Evolutionary conservation across 345 rosid species (phyloP).

Genomic region (Gossypium sturtianum): DNA sequence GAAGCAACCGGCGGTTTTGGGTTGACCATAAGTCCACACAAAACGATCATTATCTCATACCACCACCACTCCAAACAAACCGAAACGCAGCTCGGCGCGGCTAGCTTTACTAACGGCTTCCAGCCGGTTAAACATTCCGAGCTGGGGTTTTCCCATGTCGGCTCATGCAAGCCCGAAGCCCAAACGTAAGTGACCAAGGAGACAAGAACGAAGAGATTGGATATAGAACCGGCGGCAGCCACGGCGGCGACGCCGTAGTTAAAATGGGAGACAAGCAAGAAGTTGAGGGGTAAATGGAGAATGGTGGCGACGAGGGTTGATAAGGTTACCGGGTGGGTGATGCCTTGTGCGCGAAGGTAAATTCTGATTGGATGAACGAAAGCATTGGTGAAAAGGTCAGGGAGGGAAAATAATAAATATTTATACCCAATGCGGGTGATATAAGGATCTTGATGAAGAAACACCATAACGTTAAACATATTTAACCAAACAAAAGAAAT

Average conservation of each 20-base stretch:
- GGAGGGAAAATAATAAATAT: slow-evolving; percentile 66
- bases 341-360: slow-evolving; percentile 95
- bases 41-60: slow-evolving; percentile 86
- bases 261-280: slow-evolving; percentile 49
- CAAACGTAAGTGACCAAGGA: slow-evolving; percentile 47
- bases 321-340: slow-evolving; percentile 74
- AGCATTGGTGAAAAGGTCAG: slow-evolving; percentile 77
- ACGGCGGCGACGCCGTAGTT: slow-evolving; percentile 68
- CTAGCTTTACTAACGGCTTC: slow-evolving; percentile 66
- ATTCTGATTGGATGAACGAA: slow-evolving; percentile 87
- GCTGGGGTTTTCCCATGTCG: slow-evolving; percentile 75
- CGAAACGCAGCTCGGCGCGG: slow-evolving; percentile 90
- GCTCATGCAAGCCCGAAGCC: slow-evolving; percentile 53
- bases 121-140: slow-evolving; percentile 68
- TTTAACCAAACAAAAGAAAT: slow-evolving; percentile 70
- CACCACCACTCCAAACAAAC: slow-evolving; percentile 96
- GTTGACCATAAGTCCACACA: slow-evolving; percentile 61
- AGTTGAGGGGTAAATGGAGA: slow-evolving; percentile 59
- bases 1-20: slow-evolving; percentile 81
- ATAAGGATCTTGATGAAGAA: slow-evolving; percentile 61
- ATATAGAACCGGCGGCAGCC: slow-evolving; percentile 59
- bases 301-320: slow-evolving; percentile 65
- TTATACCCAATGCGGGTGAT: slow-evolving; percentile 63
- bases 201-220: slow-evolving; percentile 50
- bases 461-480: slow-evolving; percentile 51